Conservation (phyloP, 169 alveolate genomes). For the Besnoitia besnoiti region DNA sequence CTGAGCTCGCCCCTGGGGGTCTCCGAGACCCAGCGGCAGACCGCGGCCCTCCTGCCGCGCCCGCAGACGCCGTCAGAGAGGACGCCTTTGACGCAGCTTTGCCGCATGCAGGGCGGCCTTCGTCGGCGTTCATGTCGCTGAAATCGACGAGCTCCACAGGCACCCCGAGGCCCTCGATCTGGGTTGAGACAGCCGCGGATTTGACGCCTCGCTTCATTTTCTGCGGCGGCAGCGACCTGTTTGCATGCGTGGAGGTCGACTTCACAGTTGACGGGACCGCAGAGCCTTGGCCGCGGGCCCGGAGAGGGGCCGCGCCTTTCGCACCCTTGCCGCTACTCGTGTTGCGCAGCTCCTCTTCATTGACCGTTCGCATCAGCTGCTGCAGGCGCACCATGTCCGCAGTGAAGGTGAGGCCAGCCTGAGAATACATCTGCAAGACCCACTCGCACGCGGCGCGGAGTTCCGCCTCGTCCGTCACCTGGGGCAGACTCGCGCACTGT, state of each 20-base stretch:
- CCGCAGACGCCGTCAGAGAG: not conserved
- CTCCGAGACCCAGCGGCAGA: not conserved
- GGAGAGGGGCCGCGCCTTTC: not conserved
- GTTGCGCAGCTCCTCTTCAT: not conserved
- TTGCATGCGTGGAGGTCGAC: too few relatives aligned
- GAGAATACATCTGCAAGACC: not conserved
- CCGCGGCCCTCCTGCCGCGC: not conserved
- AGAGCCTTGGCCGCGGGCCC: not conserved
- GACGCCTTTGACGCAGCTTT: too few relatives aligned
- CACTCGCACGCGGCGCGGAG: not conserved
- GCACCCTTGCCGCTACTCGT: not conserved
- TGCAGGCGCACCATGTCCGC: slow-evolving; percentile 3
- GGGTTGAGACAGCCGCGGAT: not conserved
- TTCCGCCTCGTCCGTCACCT: not conserved
- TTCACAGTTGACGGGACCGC: too few relatives aligned
- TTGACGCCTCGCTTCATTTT: not conserved
- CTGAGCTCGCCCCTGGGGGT: too few relatives aligned
- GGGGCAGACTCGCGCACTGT: slow-evolving; percentile 14
- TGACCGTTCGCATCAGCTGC: not conserved
- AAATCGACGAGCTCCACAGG: slow-evolving; percentile 8
- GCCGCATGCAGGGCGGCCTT: too few relatives aligned
- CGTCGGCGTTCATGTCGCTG: not conserved
- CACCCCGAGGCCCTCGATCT: slow-evolving; percentile 12
- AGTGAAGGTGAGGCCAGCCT: not conserved
- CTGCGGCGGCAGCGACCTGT: not conserved